A percentile compares a stretch with the other conserved stretches of the same genome.
Evolutionary conservation across 169 alveolate species (phyloP).

Genomic region (Toxoplasma gondii): DNA sequence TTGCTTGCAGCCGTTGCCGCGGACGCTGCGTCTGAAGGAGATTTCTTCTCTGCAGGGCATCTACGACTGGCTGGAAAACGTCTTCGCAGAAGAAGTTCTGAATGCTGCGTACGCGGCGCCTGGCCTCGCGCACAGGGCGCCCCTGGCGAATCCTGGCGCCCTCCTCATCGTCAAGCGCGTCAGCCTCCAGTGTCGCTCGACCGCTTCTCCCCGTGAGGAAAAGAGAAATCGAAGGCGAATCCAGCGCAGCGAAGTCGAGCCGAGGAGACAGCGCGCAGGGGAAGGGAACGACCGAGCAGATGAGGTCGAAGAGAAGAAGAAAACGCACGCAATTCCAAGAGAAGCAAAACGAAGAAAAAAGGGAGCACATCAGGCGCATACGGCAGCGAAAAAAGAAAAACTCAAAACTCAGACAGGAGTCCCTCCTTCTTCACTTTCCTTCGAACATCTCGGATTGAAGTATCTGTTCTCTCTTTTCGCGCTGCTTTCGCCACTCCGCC

Average conservation of each 20-base stretch:
- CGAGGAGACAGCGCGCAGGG: too few species aligned
- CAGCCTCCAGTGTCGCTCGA: conserved; percentile 40
- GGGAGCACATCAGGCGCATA: too few species aligned
- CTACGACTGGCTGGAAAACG: conserved; percentile 68
- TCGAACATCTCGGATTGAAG: too few species aligned
- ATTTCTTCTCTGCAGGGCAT: conserved; percentile 59
- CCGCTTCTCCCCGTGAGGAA: neutral
- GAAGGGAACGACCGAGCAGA: too few species aligned
- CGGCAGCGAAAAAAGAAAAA: too few species aligned
- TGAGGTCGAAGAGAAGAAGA: neutral
- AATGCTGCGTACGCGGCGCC: conserved; percentile 63
- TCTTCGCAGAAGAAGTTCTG: conserved; percentile 49
- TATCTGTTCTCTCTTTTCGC: too few species aligned
- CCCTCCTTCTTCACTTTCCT: too few species aligned
- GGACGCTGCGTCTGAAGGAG: neutral
- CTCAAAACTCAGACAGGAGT: too few species aligned
- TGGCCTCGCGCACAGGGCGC: conserved; percentile 44
- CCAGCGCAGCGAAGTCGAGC: too few species aligned
- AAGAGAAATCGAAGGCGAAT: neutral
- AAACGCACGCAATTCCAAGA: neutral
- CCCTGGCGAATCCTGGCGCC: conserved; percentile 66
- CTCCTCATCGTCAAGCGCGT: conserved; percentile 40
- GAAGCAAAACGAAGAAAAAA: too few species aligned
- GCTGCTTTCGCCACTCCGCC: too few species aligned
- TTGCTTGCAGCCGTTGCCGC: conserved; percentile 22